Evolutionary conservation across 768 basidiomycete genomes (phyloP).

Genomic region (Amanita pseudoporphyria): DNA sequence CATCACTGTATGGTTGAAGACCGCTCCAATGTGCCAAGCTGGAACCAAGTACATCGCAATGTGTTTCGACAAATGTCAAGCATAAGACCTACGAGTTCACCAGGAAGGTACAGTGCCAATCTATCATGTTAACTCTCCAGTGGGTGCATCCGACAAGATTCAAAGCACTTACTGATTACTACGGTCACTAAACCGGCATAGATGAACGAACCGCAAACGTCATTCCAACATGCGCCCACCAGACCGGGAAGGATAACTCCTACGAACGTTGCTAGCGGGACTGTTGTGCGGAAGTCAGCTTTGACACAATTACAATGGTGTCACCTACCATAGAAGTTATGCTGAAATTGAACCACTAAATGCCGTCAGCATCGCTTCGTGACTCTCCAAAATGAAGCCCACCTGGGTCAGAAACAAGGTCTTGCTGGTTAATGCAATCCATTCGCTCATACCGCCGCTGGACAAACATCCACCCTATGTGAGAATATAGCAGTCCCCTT

Average conservation of each 20-base stretch:
- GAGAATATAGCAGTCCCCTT: constrained; percentile 62
- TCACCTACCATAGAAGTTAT: constrained; percentile 48
- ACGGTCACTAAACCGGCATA: constrained; percentile 63
- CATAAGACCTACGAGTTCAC: constrained; percentile 50
- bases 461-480: constrained; percentile 83
- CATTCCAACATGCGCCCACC: constrained; percentile 50
- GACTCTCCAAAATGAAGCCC: constrained; percentile 12
- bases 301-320: neutral
- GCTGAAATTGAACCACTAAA: constrained; percentile 61
- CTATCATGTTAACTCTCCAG: neutral
- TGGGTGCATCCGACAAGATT: neutral
- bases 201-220: constrained; percentile 55
- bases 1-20: constrained; percentile 71
- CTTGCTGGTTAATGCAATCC: constrained; percentile 53
- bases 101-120: constrained; percentile 63
- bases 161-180: constrained; percentile 38
- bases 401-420: constrained; percentile 66
- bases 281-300: constrained; percentile 19
- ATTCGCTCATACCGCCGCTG: constrained; percentile 59
- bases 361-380: neutral
- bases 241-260: constrained; percentile 50
- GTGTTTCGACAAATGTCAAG: neutral
- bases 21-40: constrained; percentile 79
- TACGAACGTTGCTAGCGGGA: constrained; percentile 48
- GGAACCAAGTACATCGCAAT: neutral